A percentile compares a stretch with the other conserved stretches of the same genome.
phyloP scores from a whole-genome alignment of 768 basidiomycete genomes.

The Porpolomopsis calyptriformis region DNA sequence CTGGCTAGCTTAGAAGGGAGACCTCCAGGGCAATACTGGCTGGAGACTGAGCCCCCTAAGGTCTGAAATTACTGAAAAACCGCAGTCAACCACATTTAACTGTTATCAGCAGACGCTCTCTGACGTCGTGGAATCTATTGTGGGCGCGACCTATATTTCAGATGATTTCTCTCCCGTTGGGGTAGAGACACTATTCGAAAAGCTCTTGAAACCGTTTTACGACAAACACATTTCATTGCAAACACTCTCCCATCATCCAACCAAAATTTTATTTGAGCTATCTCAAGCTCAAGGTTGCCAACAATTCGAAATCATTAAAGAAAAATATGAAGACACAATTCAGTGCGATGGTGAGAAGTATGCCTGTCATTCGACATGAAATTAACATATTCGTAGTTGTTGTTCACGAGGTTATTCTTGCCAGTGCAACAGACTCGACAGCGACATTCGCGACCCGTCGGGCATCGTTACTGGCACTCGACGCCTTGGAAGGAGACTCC shows the following conservation, averaged over 20 bases:
- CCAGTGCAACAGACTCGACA: conserved; percentile 43
- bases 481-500: conserved; percentile 55
- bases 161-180: conserved; percentile 58
- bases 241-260: conserved; percentile 68
- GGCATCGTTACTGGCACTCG: conserved; percentile 56
- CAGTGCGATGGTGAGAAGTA: conserved; percentile 42
- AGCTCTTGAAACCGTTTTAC: conserved; percentile 65
- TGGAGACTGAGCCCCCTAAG: conserved; percentile 68
- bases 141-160: conserved; percentile 72
- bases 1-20: conserved; percentile 38
- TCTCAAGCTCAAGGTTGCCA: conserved; percentile 66
- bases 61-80: conserved; percentile 25
- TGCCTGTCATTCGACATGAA: conserved; percentile 1
- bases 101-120: conserved; percentile 48
- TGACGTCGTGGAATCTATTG: conserved; percentile 69
- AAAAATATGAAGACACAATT: conserved; percentile 26
- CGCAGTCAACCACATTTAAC: conserved; percentile 3
- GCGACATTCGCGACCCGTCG: conserved; percentile 45
- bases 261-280: conserved; percentile 61
- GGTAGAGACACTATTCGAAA: conserved; percentile 54
- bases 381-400: conserved; percentile 35
- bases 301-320: conserved; percentile 49
- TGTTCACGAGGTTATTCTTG: conserved; percentile 55
- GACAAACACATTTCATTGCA: conserved; percentile 63
- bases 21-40: conserved; percentile 65